Base-by-base conservation (phyloP, 2,329 filamentous ascomycete species). In the Botrytis squamosa region DNA sequence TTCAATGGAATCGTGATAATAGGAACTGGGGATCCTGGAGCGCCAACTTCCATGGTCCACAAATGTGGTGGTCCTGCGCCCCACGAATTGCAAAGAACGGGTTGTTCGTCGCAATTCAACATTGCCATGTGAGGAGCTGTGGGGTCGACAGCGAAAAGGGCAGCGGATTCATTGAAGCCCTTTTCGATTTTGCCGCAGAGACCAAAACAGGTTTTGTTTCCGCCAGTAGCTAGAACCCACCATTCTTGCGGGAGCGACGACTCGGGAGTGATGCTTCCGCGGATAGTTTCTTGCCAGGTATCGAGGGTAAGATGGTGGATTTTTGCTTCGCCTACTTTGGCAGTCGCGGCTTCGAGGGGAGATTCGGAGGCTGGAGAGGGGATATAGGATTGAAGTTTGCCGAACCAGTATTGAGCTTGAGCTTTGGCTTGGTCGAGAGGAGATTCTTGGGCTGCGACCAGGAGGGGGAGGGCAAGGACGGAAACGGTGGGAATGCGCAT, bases 1-100 rank as follows among this genome's bases (percentile, higher is more conserved):
- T 94, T 94, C 80, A 95, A 82, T 76, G 86, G 85, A 83, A 89
- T 89, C 81, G 85, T 87, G 83, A 89, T 89, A 78, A 92, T 86
- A 72, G 90, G 88, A 77, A 92, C 85, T 46, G 88, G 85, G 44
- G 90, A 87, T 49, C 89, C 90, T 74, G 87, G 84, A 75, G 92
- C 89, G 75, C 92, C 87, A 82, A 93, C 83, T 77, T 90, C 87
- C 78, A 94, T 87, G 80, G 92, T 85, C 86, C 91, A 92, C 76
- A 95, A 82, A 76, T 84, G 85, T 70, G 91, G 90, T 59, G 91
- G 86, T 75, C 86, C 87, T 75, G 89, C 86, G 59, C 89, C 89
- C 92, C 92, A 94, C 75, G 86, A 83, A 83, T 93, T 92, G 87
- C 93, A 95, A 46, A 95, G 88, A 71, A 94, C 86, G 71, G 88